Evolutionary conservation across 257 asterid species (phyloP).

Genomic region (Ballota nigra): DNA sequence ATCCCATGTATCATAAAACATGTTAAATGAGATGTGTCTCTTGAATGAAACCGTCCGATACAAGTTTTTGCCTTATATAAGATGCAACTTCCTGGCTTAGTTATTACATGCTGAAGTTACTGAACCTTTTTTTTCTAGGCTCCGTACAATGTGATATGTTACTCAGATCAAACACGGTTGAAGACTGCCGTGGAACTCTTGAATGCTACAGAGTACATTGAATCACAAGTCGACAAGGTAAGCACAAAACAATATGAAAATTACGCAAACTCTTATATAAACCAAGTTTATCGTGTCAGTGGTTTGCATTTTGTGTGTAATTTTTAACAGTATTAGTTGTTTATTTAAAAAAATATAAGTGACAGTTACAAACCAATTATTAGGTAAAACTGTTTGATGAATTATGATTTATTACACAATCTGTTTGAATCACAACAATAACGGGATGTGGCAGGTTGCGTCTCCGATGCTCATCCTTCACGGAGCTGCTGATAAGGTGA

Average conservation of each 20-base stretch:
- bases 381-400: not conserved
- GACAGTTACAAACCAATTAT: not conserved
- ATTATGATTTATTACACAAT: not conserved
- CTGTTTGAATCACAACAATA: not conserved
- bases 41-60: no score
- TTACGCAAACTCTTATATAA: no score
- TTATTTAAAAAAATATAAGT: no score
- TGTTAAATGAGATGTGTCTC: no score
- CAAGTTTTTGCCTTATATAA: no score
- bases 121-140: slow-evolving; percentile 48
- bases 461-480: slow-evolving; percentile 88
- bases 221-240: slow-evolving; percentile 77
- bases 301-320: not conserved
- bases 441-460: slow-evolving; percentile 43
- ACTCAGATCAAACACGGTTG: slow-evolving; percentile 76
- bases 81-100: not conserved
- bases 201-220: slow-evolving; percentile 76
- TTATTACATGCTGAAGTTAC: not conserved
- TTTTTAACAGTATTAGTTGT: no score
- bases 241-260: not conserved
- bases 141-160: slow-evolving; percentile 82
- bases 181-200: slow-evolving; percentile 92
- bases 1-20: no score
- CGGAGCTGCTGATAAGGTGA: slow-evolving; percentile 92
- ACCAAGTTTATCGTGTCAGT: no score